phyloP scores from a whole-genome alignment of 164 flowering plant genomes.

The Chimonanthus praecox region DNA sequence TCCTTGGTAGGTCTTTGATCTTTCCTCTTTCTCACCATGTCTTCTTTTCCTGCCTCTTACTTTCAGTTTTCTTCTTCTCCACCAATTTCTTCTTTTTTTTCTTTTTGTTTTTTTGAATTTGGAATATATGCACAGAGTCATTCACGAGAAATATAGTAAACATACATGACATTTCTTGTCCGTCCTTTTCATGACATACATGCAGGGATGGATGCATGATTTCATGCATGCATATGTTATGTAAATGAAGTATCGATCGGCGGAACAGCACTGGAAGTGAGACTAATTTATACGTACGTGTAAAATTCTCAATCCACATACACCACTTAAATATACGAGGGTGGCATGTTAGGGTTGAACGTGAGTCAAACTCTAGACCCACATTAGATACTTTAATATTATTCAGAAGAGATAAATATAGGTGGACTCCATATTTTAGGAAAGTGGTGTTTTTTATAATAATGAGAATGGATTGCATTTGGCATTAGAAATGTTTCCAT shows the following conservation, averaged over 20 bases:
- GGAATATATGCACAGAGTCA: not conserved
- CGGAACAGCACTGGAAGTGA: no score
- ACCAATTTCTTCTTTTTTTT: not conserved
- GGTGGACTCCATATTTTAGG: not conserved
- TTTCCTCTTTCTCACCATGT: not conserved
- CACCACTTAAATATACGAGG: no score
- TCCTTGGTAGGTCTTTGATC: not conserved
- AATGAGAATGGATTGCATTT: not conserved
- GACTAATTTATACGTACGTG: not conserved
- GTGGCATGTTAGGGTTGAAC: not conserved
- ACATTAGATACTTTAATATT: no score
- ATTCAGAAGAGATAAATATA: not conserved
- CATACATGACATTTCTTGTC: not conserved
- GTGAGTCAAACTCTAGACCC: not conserved
- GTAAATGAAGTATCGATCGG: not conserved
- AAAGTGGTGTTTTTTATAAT: not conserved
- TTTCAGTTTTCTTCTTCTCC: not conserved
- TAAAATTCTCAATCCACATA: not conserved
- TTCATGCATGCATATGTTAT: slow-evolving; percentile 4
- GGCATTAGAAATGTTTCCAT: not conserved
- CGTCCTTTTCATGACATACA: not conserved
- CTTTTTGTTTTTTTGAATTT: not conserved
- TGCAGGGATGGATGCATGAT: not conserved
- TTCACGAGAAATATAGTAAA: slow-evolving; percentile 10
- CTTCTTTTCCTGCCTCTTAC: no score